phyloP scores from a whole-genome alignment of 1,284 basidiomycete species.

The Puccinia polysora region DNA sequence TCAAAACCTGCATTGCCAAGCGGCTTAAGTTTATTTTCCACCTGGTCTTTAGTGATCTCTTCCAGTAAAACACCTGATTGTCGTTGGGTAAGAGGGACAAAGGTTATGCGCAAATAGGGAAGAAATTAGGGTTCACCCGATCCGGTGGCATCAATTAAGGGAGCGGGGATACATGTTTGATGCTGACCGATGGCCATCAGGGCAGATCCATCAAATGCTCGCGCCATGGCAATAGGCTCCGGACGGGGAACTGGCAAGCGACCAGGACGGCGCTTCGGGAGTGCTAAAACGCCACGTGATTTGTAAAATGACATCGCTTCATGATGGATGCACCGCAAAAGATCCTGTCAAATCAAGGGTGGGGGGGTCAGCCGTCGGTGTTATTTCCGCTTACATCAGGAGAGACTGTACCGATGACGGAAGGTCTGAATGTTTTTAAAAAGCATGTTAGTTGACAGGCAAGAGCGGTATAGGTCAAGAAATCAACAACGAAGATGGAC shows the following conservation, averaged over 20 bases:
- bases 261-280: slow-evolving; percentile 2
- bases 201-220: slow-evolving; percentile 25
- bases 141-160: slow-evolving; percentile 1
- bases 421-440: not conserved
- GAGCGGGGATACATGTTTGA: not conserved
- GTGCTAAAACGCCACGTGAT: slow-evolving; percentile 8
- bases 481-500: no score
- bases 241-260: not conserved
- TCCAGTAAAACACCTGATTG: slow-evolving; percentile 4
- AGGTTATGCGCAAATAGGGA: not conserved
- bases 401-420: slow-evolving; percentile 7
- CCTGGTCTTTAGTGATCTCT: slow-evolving; percentile 20
- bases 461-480: no score
- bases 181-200: slow-evolving; percentile 21
- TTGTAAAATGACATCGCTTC: slow-evolving; percentile 5
- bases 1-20: no score
- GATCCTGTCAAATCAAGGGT: slow-evolving; percentile 4
- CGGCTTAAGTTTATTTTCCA: not conserved
- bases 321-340: slow-evolving; percentile 25
- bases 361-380: not conserved
- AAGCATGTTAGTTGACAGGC: not conserved
- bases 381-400: not conserved
- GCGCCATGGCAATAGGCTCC: slow-evolving; percentile 25
- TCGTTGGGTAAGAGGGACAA: not conserved
- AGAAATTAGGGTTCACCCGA: not conserved